Percentiles rank a stretch among this genome's conserved stretches.
Evolutionary conservation across 306 rosid genomes (phyloP).

Genomic region (Corylus americana): DNA sequence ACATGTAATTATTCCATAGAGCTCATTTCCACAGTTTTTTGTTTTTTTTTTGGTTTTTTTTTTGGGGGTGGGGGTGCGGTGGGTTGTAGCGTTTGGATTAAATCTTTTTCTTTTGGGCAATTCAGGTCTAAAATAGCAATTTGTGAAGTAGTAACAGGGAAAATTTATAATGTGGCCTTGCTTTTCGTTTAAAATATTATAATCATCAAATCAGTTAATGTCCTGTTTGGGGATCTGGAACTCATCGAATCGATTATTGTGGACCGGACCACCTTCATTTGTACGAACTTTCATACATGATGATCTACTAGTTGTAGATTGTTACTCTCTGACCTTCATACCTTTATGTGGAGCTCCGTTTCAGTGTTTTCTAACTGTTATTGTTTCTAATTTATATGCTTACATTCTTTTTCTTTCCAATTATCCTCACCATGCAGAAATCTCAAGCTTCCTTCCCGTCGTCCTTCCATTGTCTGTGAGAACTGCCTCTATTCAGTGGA

Average conservation of each 20-base stretch:
- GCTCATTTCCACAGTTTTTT: background rate
- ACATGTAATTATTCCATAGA: background rate
- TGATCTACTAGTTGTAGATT: background rate
- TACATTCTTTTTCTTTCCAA: constrained; percentile 19
- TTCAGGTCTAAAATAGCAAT: background rate
- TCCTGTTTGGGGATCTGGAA: background rate
- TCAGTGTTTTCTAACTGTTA: background rate
- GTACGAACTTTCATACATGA: constrained; percentile 1
- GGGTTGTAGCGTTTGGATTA: background rate
- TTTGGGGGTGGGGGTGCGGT: too few species aligned
- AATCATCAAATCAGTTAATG: background rate
- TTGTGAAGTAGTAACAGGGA: background rate
- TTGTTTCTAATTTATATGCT: background rate
- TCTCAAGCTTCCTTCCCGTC: constrained; percentile 87
- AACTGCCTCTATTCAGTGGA: constrained; percentile 73
- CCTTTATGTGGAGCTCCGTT: background rate
- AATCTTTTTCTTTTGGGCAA: background rate
- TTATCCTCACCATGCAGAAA: constrained; percentile 52
- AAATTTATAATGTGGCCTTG: background rate
- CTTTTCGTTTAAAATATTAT: background rate
- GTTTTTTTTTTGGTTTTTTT: too few species aligned
- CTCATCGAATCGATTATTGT: constrained; percentile 1
- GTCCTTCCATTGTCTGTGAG: constrained; percentile 91
- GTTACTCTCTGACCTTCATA: background rate
- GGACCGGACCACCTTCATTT: background rate